These are phyloP conservation scores for Leccinum aurantiacum DNA, from an alignment of 768 basidiomycete species.

Conservation along the genomic window DNA sequence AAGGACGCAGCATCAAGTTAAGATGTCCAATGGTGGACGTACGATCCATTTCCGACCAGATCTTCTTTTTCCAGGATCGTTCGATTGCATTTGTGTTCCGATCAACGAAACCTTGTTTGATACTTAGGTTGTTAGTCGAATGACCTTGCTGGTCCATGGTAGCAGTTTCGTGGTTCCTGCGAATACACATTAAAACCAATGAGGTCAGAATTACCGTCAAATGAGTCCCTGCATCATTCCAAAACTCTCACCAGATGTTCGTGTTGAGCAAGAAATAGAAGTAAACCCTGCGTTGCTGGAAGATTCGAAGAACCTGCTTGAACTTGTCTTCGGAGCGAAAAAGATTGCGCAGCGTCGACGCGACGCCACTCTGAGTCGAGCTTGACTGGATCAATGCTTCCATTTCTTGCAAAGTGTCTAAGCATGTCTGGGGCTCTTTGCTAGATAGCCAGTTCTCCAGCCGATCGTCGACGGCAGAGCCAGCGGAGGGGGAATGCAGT, in stretches of 20 bases:
- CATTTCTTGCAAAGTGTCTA: background rate
- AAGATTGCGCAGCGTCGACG: background rate
- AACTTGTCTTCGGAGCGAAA: background rate
- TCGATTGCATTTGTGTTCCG: background rate
- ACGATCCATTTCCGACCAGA: background rate
- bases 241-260: background rate
- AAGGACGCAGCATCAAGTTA: background rate
- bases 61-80: background rate
- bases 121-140: background rate
- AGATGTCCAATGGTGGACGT: background rate
- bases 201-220: background rate
- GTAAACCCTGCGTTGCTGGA: background rate
- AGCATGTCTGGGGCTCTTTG: background rate
- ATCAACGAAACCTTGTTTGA: background rate
- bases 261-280: background rate
- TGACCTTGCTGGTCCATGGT: no score
- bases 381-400: background rate
- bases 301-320: background rate
- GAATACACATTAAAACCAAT: background rate
- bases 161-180: background rate
- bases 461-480: background rate
- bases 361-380: background rate
- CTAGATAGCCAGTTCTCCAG: background rate
- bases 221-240: background rate
- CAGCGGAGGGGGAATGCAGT: background rate